Evolutionary conservation across 768 basidiomycete genomes (phyloP).

Genomic region (Rhodotorula toruloides): DNA sequence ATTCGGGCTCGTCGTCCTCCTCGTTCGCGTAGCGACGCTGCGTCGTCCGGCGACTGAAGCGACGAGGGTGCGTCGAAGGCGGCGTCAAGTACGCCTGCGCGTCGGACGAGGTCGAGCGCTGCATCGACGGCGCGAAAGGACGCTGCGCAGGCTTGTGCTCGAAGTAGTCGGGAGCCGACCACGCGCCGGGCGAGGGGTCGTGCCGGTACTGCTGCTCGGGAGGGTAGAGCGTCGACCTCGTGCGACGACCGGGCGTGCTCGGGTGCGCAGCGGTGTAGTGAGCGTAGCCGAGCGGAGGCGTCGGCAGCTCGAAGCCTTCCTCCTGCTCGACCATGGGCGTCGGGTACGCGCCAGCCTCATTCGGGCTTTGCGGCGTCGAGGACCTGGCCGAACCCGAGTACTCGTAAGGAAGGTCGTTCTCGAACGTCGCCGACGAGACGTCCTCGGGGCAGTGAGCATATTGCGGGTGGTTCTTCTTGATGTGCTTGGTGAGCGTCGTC

Average conservation of each 20-base stretch:
- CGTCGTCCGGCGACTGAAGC: not conserved
- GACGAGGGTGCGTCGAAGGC: not conserved
- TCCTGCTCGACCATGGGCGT: not conserved
- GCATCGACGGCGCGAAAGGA: not conserved
- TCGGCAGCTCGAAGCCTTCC: not conserved
- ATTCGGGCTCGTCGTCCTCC: not conserved
- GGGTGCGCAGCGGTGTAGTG: not conserved
- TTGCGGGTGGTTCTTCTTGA: slow-evolving; percentile 45
- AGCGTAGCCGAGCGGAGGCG: not conserved
- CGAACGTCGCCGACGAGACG: slow-evolving; percentile 24
- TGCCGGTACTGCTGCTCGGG: not conserved
- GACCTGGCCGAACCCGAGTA: slow-evolving; percentile 1
- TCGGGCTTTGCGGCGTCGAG: slow-evolving; percentile 9
- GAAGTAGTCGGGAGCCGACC: slow-evolving; percentile 8
- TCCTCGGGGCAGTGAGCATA: slow-evolving; percentile 19
- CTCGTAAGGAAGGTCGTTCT: not conserved
- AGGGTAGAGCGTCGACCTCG: not conserved
- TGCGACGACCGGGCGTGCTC: not conserved
- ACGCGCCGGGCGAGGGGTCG: not conserved
- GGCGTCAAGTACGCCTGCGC: not conserved
- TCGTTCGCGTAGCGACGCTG: not conserved
- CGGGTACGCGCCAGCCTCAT: not conserved
- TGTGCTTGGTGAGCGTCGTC: slow-evolving; percentile 50
- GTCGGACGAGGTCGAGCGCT: not conserved
- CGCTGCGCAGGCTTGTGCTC: not conserved